phyloP scores from a whole-genome alignment of 2,329 filamentous ascomycete genomes.

The Xylariaceae sp. region DNA sequence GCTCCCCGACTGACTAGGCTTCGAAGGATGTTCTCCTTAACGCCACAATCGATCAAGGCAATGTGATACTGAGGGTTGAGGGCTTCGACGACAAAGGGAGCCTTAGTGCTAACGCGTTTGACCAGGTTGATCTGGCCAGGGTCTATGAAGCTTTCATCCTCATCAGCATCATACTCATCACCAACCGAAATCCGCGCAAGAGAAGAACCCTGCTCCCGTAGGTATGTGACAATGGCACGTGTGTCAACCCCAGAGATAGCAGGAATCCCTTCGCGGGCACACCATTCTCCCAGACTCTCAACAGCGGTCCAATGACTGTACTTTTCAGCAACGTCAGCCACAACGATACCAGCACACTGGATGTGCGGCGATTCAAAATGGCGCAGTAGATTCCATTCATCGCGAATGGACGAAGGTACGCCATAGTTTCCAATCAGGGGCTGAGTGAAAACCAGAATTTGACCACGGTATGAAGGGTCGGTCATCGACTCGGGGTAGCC shows the following conservation, averaged over 20 bases:
- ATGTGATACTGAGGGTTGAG: conserved; percentile 80
- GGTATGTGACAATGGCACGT: conserved; percentile 88
- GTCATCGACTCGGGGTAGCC: conserved; percentile 96
- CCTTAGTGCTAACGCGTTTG: conserved; percentile 94
- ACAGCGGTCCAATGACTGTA: conserved; percentile 99
- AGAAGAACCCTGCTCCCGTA: conserved; percentile 95
- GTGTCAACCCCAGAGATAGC: conserved; percentile 97
- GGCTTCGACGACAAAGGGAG: conserved; percentile 90
- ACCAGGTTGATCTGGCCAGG: conserved; percentile 96
- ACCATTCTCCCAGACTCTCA: conserved; percentile 89
- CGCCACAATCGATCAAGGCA: conserved; percentile 93
- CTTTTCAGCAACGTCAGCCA: conserved; percentile 85
- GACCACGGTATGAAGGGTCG: conserved; percentile 81
- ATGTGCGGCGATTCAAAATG: conserved; percentile 99
- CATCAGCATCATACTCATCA: conserved; percentile 96
- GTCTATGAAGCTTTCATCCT: conserved; percentile 94
- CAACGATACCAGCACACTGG: conserved; percentile 91
- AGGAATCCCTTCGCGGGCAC: conserved; percentile 89
- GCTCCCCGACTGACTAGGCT: conserved; percentile 88
- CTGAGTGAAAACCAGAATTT: conserved; percentile 98
- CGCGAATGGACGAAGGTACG: conserved; percentile 78
- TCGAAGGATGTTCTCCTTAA: conserved; percentile 99
- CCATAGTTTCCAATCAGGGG: conserved; percentile 98
- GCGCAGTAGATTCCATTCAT: conserved; percentile 85
- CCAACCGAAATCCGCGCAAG: conserved; percentile 90